Base-by-base conservation (phyloP, 805 yeast genomes). In the Starmerella asiatica region DNA sequence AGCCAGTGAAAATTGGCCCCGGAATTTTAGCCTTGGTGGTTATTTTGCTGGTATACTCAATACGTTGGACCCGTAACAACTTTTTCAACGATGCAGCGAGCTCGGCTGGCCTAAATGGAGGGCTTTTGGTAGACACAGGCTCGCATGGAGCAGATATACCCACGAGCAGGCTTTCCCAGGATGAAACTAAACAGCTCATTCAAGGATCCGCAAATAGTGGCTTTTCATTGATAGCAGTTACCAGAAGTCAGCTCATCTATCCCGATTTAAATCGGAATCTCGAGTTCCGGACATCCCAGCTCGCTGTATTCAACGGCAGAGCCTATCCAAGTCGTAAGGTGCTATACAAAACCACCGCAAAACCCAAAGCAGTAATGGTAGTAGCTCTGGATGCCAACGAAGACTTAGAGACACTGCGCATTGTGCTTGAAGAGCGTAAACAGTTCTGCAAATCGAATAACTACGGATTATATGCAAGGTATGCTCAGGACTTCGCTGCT, bases 391-490 rank as follows among this genome's bases (percentile, higher is more conserved):
- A 85, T 61, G 80, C 73, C 51, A 81, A 79, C 38, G 71, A 68
- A 40, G 74, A 73, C 51, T 72, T 75, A 23, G 55, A 70, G 29
- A 69, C 70, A 26, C 64, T 84, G 33, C 70, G 74, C 7, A 68
- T 68, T 39, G 62, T 83, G 39, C 79, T 81, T 14, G 84, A 81
- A 56, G 85, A 85, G 58, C 70, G 94, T 56, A 79, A 79, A 24
- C 79, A 78, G 54, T 85, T 84, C 54, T 91, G 91, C 3, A 79
- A 76, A 55, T 61, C 61, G 8, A 83, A 82, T 51, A 68, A 69
- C 21, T 84, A 76, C 56, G 94, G 93, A 28, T 59, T 82, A 19
- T 85, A 80, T 52, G 72, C 78, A 9, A 69, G 94, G 39, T 84
- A 93, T 82, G 54, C 70, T 18, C 88, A 83, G 58, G 94, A 85